Evolutionary conservation across 805 yeast species (phyloP).

Genomic region (Cyberlindnera mississippiensis): DNA sequence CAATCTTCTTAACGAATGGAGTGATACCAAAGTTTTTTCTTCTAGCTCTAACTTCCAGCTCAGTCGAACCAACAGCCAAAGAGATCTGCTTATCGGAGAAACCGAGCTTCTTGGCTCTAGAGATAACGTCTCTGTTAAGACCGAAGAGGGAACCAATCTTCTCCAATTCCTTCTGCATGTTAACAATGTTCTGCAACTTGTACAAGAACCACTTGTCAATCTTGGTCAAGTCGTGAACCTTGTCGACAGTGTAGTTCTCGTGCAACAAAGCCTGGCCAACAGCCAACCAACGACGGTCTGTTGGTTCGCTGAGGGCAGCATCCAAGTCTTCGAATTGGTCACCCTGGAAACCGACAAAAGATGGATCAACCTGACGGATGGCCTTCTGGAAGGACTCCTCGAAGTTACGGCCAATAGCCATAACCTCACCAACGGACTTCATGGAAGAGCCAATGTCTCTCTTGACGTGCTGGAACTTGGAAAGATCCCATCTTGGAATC

Average conservation of each 20-base stretch:
- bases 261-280: conserved; percentile 95
- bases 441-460: conserved; percentile 92
- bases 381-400: conserved; percentile 99
- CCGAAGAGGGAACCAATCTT: conserved; percentile 52
- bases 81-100: conserved; percentile 95
- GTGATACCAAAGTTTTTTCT: conserved; percentile 77
- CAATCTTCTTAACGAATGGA: conserved; percentile 96
- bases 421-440: conserved; percentile 99
- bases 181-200: conserved; percentile 90
- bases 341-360: conserved; percentile 89
- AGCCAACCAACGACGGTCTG: conserved; percentile 96
- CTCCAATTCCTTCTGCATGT: conserved; percentile 80
- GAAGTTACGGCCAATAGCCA: conserved; percentile 97
- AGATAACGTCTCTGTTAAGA: conserved; percentile 64
- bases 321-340: conserved; percentile 75
- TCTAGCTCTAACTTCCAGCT: conserved; percentile 75
- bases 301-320: conserved; percentile 73
- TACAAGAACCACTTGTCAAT: conserved; percentile 95
- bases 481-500: conserved; percentile 97
- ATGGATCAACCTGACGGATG: conserved; percentile 91
- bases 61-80: conserved; percentile 63
- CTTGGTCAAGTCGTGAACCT: conserved; percentile 85
- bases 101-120: conserved; percentile 87
- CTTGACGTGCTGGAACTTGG: conserved; percentile 93
- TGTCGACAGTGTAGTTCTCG: conserved; percentile 87